Base-by-base conservation (phyloP, 805 yeast genomes). In the Starmerella etchellsii region DNA sequence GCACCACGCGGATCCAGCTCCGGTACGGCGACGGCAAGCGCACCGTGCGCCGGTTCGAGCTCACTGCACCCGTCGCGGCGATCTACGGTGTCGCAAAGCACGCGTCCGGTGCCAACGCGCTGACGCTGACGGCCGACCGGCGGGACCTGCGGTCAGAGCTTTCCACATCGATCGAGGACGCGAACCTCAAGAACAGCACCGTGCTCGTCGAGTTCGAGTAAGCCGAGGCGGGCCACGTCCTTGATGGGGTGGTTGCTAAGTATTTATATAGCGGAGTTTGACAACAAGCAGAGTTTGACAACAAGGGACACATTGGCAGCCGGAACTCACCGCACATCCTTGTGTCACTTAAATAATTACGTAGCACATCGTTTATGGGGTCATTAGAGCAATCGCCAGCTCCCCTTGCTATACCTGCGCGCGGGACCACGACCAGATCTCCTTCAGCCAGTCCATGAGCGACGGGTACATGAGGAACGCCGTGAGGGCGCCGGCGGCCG, bases 1-100 rank as follows among this genome's bases (percentile, higher is more conserved):
- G 66, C 7, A 66, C 76, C 0, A 63, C 68, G 6, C 82, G 95
- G 0, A 71, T 91, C 21, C 97, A 91, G 60, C 70, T 91, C n/a
- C 68, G 95, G 44, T 71, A 82, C 23, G 91, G 87, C 15, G 83
- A 78, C 53, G 96, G 97, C n/a, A 70, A 76, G 35, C 68, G 96
- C 43, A 62, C 78, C 11, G 78, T 88, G 10, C 78, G 83, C 44
- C 71, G 82, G 43, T 81, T 88, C 51, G 60, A 62, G 8, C 53
- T 70, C 10, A 57, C 62, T 3, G 94, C 81, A 48, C 64, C 68
- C 3, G 83, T 91, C 0, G 43, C 64, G 3, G 59, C 56, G 1
- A 58, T 91, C 1, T 91, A 71, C 57, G 78, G 75, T 51, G 73
- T 72, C 55, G 71, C 80, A 21, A 88, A 88, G 59, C 64, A 63